Percentiles rank a stretch among this genome's conserved stretches.
phyloP scores from a whole-genome alignment of 148 eudicot genomes.

The Silene uniflora region DNA sequence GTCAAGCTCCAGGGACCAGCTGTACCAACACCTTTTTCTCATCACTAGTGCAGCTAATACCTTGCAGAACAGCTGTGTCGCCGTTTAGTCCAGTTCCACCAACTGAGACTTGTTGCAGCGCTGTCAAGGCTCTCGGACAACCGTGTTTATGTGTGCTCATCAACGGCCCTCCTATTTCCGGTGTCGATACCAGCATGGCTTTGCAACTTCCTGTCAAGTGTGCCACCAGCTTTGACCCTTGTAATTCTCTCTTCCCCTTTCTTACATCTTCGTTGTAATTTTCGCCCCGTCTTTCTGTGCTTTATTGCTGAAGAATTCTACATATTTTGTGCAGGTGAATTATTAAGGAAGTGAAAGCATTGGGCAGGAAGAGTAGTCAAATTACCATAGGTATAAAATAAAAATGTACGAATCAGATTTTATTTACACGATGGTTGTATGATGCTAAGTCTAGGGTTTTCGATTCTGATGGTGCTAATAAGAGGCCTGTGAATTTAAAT shows the following conservation, averaged over 20 bases:
- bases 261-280: background rate
- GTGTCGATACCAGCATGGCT: conserved; percentile 74
- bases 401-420: background rate
- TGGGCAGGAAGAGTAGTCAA: conserved; percentile 1
- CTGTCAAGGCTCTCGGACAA: conserved; percentile 63
- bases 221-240: conserved; percentile 57
- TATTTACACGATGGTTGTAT: background rate
- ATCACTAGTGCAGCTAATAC: conserved; percentile 64
- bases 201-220: conserved; percentile 71
- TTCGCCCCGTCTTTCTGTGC: background rate
- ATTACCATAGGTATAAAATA: background rate
- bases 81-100: conserved; percentile 69
- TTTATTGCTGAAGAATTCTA: background rate
- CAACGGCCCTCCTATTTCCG: conserved; percentile 71
- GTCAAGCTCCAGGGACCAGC: conserved; percentile 24
- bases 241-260: conserved; percentile 24
- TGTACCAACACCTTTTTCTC: conserved; percentile 70
- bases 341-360: conserved; percentile 6
- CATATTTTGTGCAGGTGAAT: conserved; percentile 9
- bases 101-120: conserved; percentile 54
- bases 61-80: conserved; percentile 64
- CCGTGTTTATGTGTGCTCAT: conserved; percentile 71
- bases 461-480: background rate
- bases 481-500: background rate
- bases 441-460: background rate